Evolutionary conservation across 176 grass and related monocot species (phyloP).

Genomic region (Carex cristatella): DNA sequence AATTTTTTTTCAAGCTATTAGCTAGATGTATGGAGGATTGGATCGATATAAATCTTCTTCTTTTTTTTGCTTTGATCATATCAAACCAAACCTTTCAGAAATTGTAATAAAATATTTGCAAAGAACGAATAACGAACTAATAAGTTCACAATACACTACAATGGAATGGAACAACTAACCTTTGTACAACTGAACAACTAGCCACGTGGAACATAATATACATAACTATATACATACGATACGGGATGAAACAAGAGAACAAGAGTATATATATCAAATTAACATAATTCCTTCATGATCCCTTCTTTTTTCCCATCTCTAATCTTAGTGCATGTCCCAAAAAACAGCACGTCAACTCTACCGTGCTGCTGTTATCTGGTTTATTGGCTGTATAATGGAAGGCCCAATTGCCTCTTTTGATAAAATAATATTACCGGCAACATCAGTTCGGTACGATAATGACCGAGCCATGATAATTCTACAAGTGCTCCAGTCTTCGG

Average conservation of each 20-base stretch:
- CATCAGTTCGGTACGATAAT: conserved; percentile 31
- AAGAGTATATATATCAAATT: not conserved
- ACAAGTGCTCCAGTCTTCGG: conserved; percentile 78
- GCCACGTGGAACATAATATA: not conserved
- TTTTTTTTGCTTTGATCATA: not conserved
- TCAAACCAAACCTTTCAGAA: not conserved
- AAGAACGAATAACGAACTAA: not conserved
- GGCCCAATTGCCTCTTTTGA: conserved; percentile 17
- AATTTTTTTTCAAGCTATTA: too few species aligned
- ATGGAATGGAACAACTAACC: not conserved
- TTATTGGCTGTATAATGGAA: conserved; percentile 28
- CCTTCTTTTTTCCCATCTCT: not conserved
- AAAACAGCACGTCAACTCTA: not conserved
- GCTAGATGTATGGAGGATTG: too few species aligned
- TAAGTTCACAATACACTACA: not conserved
- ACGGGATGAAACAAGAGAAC: not conserved
- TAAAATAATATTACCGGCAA: conserved; percentile 45
- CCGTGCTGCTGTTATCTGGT: conserved; percentile 24
- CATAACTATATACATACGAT: not conserved
- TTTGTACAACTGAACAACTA: not conserved
- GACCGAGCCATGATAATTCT: conserved; percentile 49
- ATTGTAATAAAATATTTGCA: not conserved
- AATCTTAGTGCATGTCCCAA: not conserved
- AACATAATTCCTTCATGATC: not conserved
- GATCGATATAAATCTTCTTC: not conserved